A percentile compares a stretch with the other conserved stretches of the same genome.
These are phyloP conservation scores for Penicillium silybi DNA, from an alignment of 495 filamentous ascomycete species.

Conservation along the genomic window DNA sequence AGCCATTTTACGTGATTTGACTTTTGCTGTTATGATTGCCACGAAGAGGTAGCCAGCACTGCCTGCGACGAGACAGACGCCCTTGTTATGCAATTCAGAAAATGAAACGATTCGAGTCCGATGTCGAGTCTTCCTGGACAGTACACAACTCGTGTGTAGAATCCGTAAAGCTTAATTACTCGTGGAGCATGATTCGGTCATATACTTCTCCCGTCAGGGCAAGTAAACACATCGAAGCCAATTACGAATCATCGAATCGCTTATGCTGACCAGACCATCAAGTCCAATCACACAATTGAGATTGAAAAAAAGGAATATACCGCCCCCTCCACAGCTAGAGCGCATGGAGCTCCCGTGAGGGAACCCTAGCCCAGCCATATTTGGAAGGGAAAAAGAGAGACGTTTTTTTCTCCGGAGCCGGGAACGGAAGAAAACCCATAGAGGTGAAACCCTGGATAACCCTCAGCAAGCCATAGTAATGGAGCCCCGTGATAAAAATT, in stretches of 20 bases:
- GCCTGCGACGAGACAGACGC: not conserved
- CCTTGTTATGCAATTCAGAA: not conserved
- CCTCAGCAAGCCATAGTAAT: conserved; percentile 47
- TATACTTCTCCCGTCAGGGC: not conserved
- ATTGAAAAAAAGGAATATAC: conserved; percentile 31
- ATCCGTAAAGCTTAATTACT: not conserved
- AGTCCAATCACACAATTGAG: conserved; percentile 3
- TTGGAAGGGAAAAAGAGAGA: conserved; percentile 45
- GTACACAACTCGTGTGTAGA: not conserved
- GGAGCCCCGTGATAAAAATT: conserved; percentile 42
- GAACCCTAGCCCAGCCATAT: conserved; percentile 49
- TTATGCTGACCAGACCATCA: not conserved
- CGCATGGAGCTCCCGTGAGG: conserved; percentile 45
- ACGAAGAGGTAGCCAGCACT: conserved; percentile 5
- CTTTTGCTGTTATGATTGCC: not conserved
- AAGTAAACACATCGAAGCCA: not conserved
- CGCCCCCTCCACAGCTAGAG: conserved; percentile 47
- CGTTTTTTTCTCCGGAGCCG: conserved; percentile 42
- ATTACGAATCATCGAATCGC: not conserved
- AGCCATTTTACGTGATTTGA: not conserved
- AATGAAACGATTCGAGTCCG: not conserved
- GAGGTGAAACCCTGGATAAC: conserved; percentile 40
- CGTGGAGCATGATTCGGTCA: not conserved
- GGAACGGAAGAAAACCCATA: conserved; percentile 51
- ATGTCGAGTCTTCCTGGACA: not conserved